phyloP scores from a whole-genome alignment of 2,329 filamentous ascomycete species.

The Cladosporium sp. region DNA sequence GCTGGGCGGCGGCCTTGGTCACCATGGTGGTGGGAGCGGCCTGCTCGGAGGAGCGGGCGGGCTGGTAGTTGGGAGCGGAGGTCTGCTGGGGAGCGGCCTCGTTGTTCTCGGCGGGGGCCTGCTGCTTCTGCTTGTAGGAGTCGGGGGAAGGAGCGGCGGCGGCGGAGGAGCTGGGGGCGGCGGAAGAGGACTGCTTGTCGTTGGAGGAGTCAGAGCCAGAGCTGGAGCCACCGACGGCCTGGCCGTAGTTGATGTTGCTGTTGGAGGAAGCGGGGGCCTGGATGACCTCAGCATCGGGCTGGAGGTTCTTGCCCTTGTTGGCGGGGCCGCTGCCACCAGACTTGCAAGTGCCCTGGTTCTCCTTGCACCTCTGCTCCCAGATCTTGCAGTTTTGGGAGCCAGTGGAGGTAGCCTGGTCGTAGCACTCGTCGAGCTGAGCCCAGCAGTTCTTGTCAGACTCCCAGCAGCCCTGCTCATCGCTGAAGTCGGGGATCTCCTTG shows the following conservation, averaged over 20 bases:
- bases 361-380: slow-evolving; percentile 60
- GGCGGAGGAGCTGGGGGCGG: neutral
- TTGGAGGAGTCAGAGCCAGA: neutral
- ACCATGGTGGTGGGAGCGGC: slow-evolving; percentile 1
- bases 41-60: neutral
- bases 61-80: neutral
- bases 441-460: slow-evolving; percentile 40
- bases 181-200: neutral
- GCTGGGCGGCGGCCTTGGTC: neutral
- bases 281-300: slow-evolving; percentile 18
- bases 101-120: neutral
- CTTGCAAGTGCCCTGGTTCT: slow-evolving; percentile 39
- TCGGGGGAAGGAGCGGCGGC: slow-evolving; percentile 4
- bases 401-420: slow-evolving; percentile 49
- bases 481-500: slow-evolving; percentile 55
- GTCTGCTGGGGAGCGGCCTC: neutral
- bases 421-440: slow-evolving; percentile 58
- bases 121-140: slow-evolving; percentile 7
- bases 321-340: slow-evolving; percentile 46
- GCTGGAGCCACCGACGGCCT: neutral
- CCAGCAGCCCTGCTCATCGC: slow-evolving; percentile 35
- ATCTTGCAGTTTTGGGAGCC: slow-evolving; percentile 57
- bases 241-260: slow-evolving; percentile 1
- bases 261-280: slow-evolving; percentile 3
- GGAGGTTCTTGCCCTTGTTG: slow-evolving; percentile 37